phyloP scores from a whole-genome alignment of 2,329 filamentous ascomycete genomes.

The Claviceps spartinae region DNA sequence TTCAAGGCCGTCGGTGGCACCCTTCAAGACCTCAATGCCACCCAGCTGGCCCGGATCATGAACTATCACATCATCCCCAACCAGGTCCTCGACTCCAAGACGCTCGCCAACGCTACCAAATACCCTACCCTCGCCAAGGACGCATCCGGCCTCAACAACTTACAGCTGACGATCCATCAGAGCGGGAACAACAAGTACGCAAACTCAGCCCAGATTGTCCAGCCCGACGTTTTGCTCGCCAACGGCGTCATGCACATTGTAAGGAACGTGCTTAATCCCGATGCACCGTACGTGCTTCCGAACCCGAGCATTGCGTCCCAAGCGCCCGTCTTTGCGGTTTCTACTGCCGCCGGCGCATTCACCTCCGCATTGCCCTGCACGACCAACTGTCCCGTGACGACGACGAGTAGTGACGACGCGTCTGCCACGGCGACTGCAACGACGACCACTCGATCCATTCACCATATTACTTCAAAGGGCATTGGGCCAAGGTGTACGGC shows the following conservation, averaged over 20 bases:
- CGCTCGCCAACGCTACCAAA: slow-evolving; percentile 18
- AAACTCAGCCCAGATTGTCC: slow-evolving; percentile 40
- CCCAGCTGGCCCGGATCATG: slow-evolving; percentile 38
- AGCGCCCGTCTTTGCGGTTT: slow-evolving; percentile 39
- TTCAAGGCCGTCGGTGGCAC: slow-evolving; percentile 43
- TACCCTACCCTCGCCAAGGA: slow-evolving; percentile 21
- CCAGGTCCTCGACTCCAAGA: slow-evolving; percentile 36
- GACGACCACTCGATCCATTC: slow-evolving; percentile 7
- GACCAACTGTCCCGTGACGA: slow-evolving; percentile 22
- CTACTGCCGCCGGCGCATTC: slow-evolving; percentile 29
- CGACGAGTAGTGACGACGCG: slow-evolving; percentile 6
- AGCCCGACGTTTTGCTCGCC: slow-evolving; percentile 37
- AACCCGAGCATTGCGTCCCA: slow-evolving; percentile 27
- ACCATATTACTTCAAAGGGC: slow-evolving; percentile 13
- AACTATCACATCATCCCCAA: slow-evolving; percentile 52
- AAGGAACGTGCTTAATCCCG: slow-evolving; percentile 37
- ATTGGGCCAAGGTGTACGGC: slow-evolving; percentile 13
- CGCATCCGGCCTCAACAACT: slow-evolving; percentile 27
- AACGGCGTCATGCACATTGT: slow-evolving; percentile 47
- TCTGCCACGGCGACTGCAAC: slow-evolving; percentile 11
- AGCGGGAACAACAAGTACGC: slow-evolving; percentile 32
- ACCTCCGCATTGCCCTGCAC: slow-evolving; percentile 30
- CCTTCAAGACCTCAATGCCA: slow-evolving; percentile 29
- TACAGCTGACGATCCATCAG: slow-evolving; percentile 22
- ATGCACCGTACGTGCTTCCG: slow-evolving; percentile 20